A percentile compares a stretch with the other conserved stretches of the same genome.
Evolutionary conservation across 2,329 filamentous ascomycete species (phyloP).

Genomic region (Clarireedia homoeocarpa): DNA sequence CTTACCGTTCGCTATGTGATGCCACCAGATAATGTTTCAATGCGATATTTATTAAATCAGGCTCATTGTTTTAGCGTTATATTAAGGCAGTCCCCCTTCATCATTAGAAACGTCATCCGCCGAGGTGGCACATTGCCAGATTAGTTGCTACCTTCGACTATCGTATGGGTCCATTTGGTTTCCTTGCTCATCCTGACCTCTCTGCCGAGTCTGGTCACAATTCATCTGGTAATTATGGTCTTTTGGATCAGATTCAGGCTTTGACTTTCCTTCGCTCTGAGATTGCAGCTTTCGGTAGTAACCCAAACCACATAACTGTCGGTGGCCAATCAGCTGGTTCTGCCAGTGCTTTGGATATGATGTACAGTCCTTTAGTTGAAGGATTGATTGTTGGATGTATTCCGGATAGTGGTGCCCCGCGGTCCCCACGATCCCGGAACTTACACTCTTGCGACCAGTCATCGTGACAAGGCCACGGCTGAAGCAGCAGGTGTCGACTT

Average conservation of each 20-base stretch:
- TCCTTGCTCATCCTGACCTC: conserved; percentile 22
- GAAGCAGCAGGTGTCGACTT: conserved; percentile 14
- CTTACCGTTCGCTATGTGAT: too few species aligned
- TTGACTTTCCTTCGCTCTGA: conserved; percentile 42
- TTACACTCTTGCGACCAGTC: conserved; percentile 23
- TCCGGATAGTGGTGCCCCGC: conserved; percentile 29
- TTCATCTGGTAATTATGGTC: conserved; percentile 54
- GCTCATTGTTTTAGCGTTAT: too few species aligned
- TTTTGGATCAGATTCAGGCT: conserved; percentile 52
- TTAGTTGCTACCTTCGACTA: conserved; percentile 39
- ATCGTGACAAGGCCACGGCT: conserved; percentile 21
- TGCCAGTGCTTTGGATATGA: conserved; percentile 19
- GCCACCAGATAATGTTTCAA: too few species aligned
- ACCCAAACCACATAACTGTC: conserved; percentile 57
- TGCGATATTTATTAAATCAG: too few species aligned
- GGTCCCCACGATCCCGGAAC: conserved; percentile 26
- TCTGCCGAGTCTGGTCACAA: conserved; percentile 6
- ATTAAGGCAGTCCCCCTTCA: too few species aligned
- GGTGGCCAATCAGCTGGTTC: conserved; percentile 58
- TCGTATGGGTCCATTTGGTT: conserved; percentile 30
- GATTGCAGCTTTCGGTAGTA: conserved; percentile 56
- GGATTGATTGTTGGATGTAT: conserved; percentile 27
- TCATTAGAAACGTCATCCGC: too few species aligned
- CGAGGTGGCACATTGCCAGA: too few species aligned
- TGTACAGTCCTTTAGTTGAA: conserved; percentile 23